These are phyloP conservation scores for Chrysoporthe deuterocubensis DNA, from an alignment of 2,329 filamentous ascomycete species.

Conservation along the genomic window DNA sequence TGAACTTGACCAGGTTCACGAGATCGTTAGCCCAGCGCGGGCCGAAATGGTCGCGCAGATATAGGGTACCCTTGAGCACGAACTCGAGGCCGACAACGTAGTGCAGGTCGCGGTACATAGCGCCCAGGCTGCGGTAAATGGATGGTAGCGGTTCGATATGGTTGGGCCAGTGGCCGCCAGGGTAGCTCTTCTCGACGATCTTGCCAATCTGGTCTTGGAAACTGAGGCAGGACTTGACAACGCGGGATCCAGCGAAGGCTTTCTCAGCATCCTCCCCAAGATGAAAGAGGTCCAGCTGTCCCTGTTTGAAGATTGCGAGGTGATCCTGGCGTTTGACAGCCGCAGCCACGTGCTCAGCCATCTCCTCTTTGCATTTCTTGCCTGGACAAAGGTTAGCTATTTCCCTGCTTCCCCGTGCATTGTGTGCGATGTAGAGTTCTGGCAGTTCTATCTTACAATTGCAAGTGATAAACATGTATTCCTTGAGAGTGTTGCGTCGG, in stretches of 20 bases:
- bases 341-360: constrained; percentile 28
- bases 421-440: background rate
- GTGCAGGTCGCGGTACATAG: constrained; percentile 32
- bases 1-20: constrained; percentile 31
- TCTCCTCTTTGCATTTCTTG: constrained; percentile 35
- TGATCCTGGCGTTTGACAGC: constrained; percentile 22
- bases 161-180: constrained; percentile 34
- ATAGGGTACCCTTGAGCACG: constrained; percentile 35
- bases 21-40: constrained; percentile 36
- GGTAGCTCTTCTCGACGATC: constrained; percentile 28
- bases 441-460: constrained; percentile 32
- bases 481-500: constrained; percentile 32
- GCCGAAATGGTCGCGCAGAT: constrained; percentile 27
- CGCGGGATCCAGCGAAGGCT: constrained; percentile 24
- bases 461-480: constrained; percentile 36
- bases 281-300: constrained; percentile 29
- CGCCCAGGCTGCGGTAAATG: constrained; percentile 32
- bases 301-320: constrained; percentile 27
- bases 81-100: constrained; percentile 34
- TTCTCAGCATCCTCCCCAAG: constrained; percentile 24
- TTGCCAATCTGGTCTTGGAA: constrained; percentile 31
- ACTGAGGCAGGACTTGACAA: constrained; percentile 27
- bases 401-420: background rate
- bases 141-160: constrained; percentile 37
- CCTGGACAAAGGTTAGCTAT: constrained; percentile 28